Base-by-base conservation (phyloP, 345 rosid species). In the Eucalyptus regnans region DNA sequence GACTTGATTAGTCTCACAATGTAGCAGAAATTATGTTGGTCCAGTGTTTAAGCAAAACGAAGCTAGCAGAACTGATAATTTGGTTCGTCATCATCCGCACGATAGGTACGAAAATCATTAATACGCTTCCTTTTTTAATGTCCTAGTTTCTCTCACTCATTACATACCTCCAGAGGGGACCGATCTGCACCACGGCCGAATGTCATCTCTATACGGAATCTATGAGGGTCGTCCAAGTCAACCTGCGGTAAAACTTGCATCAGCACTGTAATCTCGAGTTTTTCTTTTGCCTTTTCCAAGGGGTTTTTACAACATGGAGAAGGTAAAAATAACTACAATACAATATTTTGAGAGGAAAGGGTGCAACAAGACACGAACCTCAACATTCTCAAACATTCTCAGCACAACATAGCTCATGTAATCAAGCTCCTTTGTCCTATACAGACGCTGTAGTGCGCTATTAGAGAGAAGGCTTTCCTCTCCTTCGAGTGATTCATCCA, bases 171-270 rank as follows among this genome's bases (percentile, higher is more conserved):
- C 89, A 98, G 91, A 22, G 99, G 99, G 88, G 99, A 95, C 80
- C 96, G 93, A 92, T 98, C 99, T 89, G 99, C 99, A 58, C 99
- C 99, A 43, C 99, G 99, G 91, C 99, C 97, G 91, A 95, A 95
- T 86, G 99, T 97, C 92, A 97, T 91, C 89, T 98, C 99, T 22
- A 97, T 87, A 27, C 99, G 97, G 91, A 94, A 98, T 91, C 99
- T 94, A 91, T 93, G 92, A 7, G 99, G 99, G 88, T 97, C 98
- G 91, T 98, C 98, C 86, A 98, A 90, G 80, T 95, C 87, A 31
- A 97, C 95, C 99, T 98, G 95, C 76, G 87, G 52, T 90, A 89
- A 83, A 89, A 88, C 54, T 46, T 86, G 71, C 43, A 52, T 41
- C 29, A 51, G 41, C 68, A 43, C 48, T 7, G 44, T 48, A 48